A percentile compares a stretch with the other conserved stretches of the same genome.
These are phyloP conservation scores for Aspergillus costaricaensis DNA, from an alignment of 2,329 filamentous ascomycete species.

Conservation along the genomic window DNA sequence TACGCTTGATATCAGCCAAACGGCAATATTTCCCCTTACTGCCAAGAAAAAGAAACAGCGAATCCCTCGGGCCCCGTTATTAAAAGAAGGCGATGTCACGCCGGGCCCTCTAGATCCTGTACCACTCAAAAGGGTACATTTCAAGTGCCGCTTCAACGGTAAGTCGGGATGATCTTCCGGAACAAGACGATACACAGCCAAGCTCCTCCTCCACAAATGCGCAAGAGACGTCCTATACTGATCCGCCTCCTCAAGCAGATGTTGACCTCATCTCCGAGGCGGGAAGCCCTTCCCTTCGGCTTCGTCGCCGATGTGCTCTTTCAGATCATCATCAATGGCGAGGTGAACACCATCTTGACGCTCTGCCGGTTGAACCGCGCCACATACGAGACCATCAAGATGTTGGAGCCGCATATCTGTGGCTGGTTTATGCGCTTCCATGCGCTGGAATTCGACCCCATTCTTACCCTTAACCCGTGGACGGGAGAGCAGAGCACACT, in stretches of 20 bases:
- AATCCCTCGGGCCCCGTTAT: not conserved
- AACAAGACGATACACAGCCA: slow-evolving; percentile 4
- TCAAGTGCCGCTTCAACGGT: slow-evolving; percentile 1
- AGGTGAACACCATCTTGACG: slow-evolving; percentile 23
- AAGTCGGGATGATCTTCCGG: slow-evolving; percentile 12
- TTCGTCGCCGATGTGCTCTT: slow-evolving; percentile 32
- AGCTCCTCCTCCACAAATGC: slow-evolving; percentile 6
- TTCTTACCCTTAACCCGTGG: slow-evolving; percentile 47
- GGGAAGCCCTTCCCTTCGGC: slow-evolving; percentile 23
- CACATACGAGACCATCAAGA: slow-evolving; percentile 29
- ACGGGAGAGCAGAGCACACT: slow-evolving; percentile 25
- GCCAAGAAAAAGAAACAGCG: not conserved
- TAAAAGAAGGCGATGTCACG: slow-evolving; percentile 17
- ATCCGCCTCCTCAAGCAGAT: slow-evolving; percentile 14
- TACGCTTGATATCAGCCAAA: slow-evolving; percentile 14
- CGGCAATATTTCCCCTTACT: slow-evolving; percentile 16
- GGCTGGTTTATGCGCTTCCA: slow-evolving; percentile 38
- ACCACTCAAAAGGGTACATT: not conserved
- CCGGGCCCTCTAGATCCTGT: slow-evolving; percentile 1
- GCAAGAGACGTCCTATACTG: slow-evolving; percentile 11
- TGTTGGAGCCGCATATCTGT: slow-evolving; percentile 31
- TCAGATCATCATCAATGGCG: slow-evolving; percentile 31
- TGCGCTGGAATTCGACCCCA: slow-evolving; percentile 60
- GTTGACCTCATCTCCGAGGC: slow-evolving; percentile 11
- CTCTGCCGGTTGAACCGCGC: slow-evolving; percentile 30